Conservation (phyloP, 1,139 yeast genomes). For the Lodderomyces jiufengensis region DNA sequence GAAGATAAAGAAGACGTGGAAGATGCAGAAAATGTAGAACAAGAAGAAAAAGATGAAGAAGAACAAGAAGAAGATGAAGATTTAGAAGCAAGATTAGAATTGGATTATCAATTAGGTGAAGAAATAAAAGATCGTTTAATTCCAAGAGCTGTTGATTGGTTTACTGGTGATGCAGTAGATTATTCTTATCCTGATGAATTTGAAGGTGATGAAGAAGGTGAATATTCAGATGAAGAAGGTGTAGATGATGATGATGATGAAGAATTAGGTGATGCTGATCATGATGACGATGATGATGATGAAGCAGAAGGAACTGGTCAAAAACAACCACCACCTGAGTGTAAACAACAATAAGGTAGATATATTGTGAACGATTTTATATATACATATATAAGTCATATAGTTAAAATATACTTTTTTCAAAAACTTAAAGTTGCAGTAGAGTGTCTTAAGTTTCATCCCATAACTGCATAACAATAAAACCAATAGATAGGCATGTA, state of each 20-base stretch:
- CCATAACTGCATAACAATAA: too few species aligned
- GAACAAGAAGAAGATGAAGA: conserved; percentile 70
- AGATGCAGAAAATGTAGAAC: conserved; percentile 40
- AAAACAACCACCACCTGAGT: conserved; percentile 76
- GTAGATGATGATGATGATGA: conserved; percentile 50
- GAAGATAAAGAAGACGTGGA: conserved; percentile 27
- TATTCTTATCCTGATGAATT: conserved; percentile 46
- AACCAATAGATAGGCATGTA: too few species aligned
- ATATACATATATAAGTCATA: not conserved
- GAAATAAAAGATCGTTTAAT: conserved; percentile 92
- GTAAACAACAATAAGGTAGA: conserved; percentile 62
- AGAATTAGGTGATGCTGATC: conserved; percentile 36
- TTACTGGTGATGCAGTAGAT: conserved; percentile 91
- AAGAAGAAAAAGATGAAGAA: conserved; percentile 34
- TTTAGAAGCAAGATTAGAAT: conserved; percentile 80
- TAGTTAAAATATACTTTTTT: not conserved
- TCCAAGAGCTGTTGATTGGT: conserved; percentile 97
- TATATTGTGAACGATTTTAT: too few species aligned
- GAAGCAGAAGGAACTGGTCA: conserved; percentile 37
- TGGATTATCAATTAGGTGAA: conserved; percentile 95
- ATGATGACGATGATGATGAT: conserved; percentile 14
- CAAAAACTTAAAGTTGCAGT: not conserved
- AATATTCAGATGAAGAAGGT: conserved; percentile 36
- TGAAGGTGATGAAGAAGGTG: conserved; percentile 47
- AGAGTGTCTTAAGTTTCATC: too few species aligned